Conservation (phyloP, 768 basidiomycete species). For the Lentinula guzmanii region DNA sequence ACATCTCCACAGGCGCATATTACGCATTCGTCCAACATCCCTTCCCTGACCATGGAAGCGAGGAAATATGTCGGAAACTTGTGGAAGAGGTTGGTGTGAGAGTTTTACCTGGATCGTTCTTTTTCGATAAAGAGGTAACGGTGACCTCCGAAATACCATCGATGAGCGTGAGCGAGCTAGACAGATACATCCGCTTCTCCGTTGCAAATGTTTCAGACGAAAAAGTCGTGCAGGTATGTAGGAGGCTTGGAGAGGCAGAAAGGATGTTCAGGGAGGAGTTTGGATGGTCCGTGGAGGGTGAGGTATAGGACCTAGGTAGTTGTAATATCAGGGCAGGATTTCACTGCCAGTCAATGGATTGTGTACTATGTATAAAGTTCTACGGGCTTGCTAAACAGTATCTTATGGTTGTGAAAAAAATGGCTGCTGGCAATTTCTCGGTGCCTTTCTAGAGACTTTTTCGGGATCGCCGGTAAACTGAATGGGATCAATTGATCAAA, state of each 20-base stretch:
- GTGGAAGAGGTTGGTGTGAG: slow-evolving; percentile 61
- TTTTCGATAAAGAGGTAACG: slow-evolving; percentile 23
- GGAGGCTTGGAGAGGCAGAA: slow-evolving; percentile 38
- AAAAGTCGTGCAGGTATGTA: slow-evolving; percentile 44
- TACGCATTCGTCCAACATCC: slow-evolving; percentile 76
- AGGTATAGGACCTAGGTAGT: no score
- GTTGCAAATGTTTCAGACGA: slow-evolving; percentile 77
- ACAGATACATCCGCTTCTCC: slow-evolving; percentile 71
- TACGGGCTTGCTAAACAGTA: no score
- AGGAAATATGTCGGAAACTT: slow-evolving; percentile 51
- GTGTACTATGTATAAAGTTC: no score
- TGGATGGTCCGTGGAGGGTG: neutral
- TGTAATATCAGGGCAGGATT: no score
- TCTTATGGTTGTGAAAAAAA: no score
- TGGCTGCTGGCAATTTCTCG: no score
- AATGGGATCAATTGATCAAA: neutral
- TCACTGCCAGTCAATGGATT: no score
- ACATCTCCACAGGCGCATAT: slow-evolving; percentile 48
- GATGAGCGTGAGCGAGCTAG: slow-evolving; percentile 32
- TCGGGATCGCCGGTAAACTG: neutral
- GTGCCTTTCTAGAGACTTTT: no score
- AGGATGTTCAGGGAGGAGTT: slow-evolving; percentile 25
- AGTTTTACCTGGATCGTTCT: slow-evolving; percentile 61
- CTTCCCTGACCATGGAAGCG: slow-evolving; percentile 33
- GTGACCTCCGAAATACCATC: slow-evolving; percentile 14